These are phyloP conservation scores for Penicillium psychrosexuale DNA, from an alignment of 2,329 filamentous ascomycete species.

Conservation along the genomic window DNA sequence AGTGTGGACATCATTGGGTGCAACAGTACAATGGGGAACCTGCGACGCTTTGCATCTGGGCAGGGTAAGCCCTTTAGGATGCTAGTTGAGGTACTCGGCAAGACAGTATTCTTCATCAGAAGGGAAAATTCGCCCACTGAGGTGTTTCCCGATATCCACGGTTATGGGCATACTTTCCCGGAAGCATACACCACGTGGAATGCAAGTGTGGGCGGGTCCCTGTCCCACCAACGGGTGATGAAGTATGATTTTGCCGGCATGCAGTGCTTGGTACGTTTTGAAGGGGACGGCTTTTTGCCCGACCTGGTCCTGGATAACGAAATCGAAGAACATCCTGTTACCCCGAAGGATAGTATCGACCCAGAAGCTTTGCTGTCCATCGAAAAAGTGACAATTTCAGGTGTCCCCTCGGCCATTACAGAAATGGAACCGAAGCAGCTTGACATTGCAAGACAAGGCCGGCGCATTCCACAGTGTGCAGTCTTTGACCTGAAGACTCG, in stretches of 20 bases:
- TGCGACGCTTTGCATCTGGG: constrained; percentile 55
- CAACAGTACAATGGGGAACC: constrained; percentile 59
- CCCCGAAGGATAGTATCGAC: not conserved
- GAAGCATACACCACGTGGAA: constrained; percentile 66
- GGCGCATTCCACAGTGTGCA: constrained; percentile 40
- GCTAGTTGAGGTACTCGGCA: constrained; percentile 54
- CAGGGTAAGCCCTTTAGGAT: constrained; percentile 55
- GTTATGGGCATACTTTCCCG: constrained; percentile 65
- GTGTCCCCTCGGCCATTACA: not conserved
- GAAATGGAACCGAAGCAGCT: constrained; percentile 6
- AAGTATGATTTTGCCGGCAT: constrained; percentile 57
- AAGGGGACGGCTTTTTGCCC: constrained; percentile 56
- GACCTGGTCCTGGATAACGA: constrained; percentile 1
- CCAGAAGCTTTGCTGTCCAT: constrained; percentile 3
- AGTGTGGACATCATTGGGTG: constrained; percentile 59
- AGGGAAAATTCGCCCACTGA: constrained; percentile 60
- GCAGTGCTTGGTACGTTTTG: constrained; percentile 54
- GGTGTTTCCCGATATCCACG: constrained; percentile 53
- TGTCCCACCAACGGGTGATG: constrained; percentile 61
- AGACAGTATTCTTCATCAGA: constrained; percentile 62
- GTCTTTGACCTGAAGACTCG: constrained; percentile 56
- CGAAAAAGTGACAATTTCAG: not conserved
- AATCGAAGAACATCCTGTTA: not conserved
- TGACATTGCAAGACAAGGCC: constrained; percentile 22
- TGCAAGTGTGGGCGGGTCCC: constrained; percentile 51